These are phyloP conservation scores for Gymnopilus dilepis DNA, from an alignment of 768 basidiomycete species.

Conservation along the genomic window DNA sequence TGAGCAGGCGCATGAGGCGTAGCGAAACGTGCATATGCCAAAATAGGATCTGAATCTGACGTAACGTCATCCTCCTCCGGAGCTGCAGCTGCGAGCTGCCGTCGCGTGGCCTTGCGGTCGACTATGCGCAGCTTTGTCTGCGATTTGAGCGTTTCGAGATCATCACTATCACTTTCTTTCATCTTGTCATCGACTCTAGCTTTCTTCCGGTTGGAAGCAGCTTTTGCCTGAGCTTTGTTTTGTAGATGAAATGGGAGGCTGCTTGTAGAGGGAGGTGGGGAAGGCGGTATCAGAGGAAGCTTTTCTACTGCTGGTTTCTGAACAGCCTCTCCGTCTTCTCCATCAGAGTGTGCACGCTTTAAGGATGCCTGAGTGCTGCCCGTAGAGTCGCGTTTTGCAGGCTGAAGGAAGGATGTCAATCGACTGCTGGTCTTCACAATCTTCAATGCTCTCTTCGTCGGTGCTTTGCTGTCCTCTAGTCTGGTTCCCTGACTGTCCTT, in stretches of 20 bases:
- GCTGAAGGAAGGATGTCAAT: not conserved
- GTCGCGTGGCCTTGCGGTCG: constrained; percentile 29
- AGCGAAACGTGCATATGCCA: constrained; percentile 36
- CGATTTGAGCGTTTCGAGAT: constrained; percentile 24
- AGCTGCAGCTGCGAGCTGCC: constrained; percentile 21
- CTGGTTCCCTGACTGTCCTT: constrained; percentile 17
- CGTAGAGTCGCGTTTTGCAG: not conserved
- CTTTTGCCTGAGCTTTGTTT: constrained; percentile 37
- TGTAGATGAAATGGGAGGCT: constrained; percentile 27
- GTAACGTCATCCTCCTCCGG: constrained; percentile 36
- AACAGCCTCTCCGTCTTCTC: constrained; percentile 33
- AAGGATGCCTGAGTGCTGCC: constrained; percentile 31
- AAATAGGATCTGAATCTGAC: constrained; percentile 40
- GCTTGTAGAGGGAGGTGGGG: constrained; percentile 58
- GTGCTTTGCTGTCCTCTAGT: constrained; percentile 6
- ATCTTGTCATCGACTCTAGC: constrained; percentile 42
- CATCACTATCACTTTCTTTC: constrained; percentile 35
- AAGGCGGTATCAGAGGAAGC: constrained; percentile 63
- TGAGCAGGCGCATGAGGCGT: constrained; percentile 35
- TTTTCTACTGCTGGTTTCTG: constrained; percentile 22
- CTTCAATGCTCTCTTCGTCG: constrained; percentile 6
- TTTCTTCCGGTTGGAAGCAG: constrained; percentile 55
- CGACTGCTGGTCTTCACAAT: not conserved
- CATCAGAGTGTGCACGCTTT: constrained; percentile 50
- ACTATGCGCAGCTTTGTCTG: constrained; percentile 42